Conservation (phyloP, 73 alveolate genomes). For the Paramecium primaurelia region DNA sequence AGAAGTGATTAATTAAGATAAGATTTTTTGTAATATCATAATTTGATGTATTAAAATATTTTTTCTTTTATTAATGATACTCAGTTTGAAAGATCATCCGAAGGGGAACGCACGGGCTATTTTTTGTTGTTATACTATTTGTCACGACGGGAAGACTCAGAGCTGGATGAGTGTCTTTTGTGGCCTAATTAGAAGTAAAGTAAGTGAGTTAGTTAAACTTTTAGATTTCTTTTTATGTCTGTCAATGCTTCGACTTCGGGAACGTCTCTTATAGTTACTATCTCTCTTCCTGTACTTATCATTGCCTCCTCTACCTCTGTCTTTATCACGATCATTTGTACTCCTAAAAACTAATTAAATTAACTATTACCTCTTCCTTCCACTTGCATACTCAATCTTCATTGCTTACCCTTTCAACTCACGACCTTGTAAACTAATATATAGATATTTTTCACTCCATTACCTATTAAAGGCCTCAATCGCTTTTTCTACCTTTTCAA, state of each 20-base stretch:
- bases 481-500: slow-evolving; percentile 23
- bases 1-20: not conserved
- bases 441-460: not conserved
- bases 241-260: slow-evolving; percentile 30
- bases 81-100: slow-evolving; percentile 2
- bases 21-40: not conserved
- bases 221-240: slow-evolving; percentile 21
- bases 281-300: slow-evolving; percentile 36
- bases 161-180: slow-evolving; percentile 26
- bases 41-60: not conserved
- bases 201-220: slow-evolving; percentile 31
- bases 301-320: slow-evolving; percentile 31
- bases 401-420: slow-evolving; percentile 27
- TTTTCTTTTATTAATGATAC: not conserved
- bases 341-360: not conserved
- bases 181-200: slow-evolving; percentile 20
- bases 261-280: slow-evolving; percentile 5
- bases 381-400: slow-evolving; percentile 33
- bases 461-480: slow-evolving; percentile 5
- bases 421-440: slow-evolving; percentile 23
- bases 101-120: not conserved
- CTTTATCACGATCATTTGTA: slow-evolving; percentile 40
- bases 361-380: slow-evolving; percentile 44
- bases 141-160: slow-evolving; percentile 34
- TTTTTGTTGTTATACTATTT: not conserved